Base-by-base conservation (phyloP, 257 asterid genomes). In the Sherardia arvensis region DNA sequence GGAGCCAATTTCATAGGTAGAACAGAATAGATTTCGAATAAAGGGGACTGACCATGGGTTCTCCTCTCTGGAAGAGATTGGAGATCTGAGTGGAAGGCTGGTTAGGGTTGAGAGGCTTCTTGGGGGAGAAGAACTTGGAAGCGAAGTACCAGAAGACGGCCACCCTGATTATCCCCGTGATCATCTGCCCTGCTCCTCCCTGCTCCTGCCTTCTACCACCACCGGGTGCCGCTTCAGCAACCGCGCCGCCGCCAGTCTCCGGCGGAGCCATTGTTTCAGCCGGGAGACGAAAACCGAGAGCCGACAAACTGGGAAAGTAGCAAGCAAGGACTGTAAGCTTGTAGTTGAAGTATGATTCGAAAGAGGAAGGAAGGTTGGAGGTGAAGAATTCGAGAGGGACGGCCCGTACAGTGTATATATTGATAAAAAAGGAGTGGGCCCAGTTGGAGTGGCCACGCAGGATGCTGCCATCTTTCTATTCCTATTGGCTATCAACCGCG, bases 81-180 rank as follows among this genome's bases (percentile, higher is more conserved):
- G 96, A 84, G 95, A 87, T 89, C 97, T 93, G 99, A 33, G 72
- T 65, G 69, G 93, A 28, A 58, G 94, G 81, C 25, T 77, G 68
- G 65, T 59, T 68, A 64, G 77, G 68, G 53, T 84, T 45, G 1
- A 87, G 83, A 51, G 90, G 69, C 67, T 75, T 81, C 69, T 93
- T 90, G 3, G 99, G 90, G 4, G 88, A 84, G 59, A 93, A 89
- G 70, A 93, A 87, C 72, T 87, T 93, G 53, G 99, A 93, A 0
- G 93, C 94, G 64, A 93, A 87, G 82, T 89, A 93, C 97, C 99
- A 89, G 68, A 93, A 84, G n/a, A 93, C 95, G 3, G 95, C 95
- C 18, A 89, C 63, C 75, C 99, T 81, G 30, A 93, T 84, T 34
- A 93, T 71, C 9, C 97, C 99, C 1, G 96, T 85, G 36, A 93